Evolutionary conservation across 306 rosid genomes (phyloP).

Genomic region (Cucumis cinereus): DNA sequence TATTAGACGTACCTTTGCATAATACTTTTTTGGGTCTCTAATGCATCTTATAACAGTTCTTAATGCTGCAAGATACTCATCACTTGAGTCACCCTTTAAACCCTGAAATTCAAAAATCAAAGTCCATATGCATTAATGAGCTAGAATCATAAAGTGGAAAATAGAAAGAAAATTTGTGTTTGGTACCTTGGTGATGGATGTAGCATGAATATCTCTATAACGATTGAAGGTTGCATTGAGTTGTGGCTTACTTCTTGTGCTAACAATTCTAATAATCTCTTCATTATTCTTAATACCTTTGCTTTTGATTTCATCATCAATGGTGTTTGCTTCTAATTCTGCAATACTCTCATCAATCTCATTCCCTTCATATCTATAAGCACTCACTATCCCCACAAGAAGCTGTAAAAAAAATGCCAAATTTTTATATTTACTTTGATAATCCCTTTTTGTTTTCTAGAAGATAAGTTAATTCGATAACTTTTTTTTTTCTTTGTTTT

Average conservation of each 20-base stretch:
- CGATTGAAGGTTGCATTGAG: slow-evolving; percentile 30
- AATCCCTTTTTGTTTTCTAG: no score
- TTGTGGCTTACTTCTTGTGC: slow-evolving; percentile 46
- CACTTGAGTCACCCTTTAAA: slow-evolving; percentile 9
- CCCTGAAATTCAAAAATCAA: slow-evolving; percentile 17
- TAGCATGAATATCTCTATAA: slow-evolving; percentile 24
- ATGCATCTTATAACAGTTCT: slow-evolving; percentile 30
- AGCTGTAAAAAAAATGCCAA: slow-evolving; percentile 16
- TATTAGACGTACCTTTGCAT: slow-evolving; percentile 27
- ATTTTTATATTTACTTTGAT: background rate
- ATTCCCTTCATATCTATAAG: slow-evolving; percentile 25
- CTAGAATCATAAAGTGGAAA: background rate
- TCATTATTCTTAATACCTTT: slow-evolving; percentile 26
- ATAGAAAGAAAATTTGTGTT: no score
- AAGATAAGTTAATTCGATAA: no score
- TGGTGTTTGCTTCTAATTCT: slow-evolving; percentile 22
- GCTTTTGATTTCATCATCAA: slow-evolving; percentile 14
- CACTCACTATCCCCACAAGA: slow-evolving; percentile 22
- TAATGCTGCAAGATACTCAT: slow-evolving; percentile 26
- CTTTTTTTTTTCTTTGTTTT: no score
- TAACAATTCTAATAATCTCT: slow-evolving; percentile 33
- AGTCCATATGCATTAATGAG: background rate
- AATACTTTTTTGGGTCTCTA: slow-evolving; percentile 24
- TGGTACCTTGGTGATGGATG: slow-evolving; percentile 30
- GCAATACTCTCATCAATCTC: slow-evolving; percentile 25